Conservation (phyloP, 2,329 filamentous ascomycete species). For the Penicillium sclerotigenum region DNA sequence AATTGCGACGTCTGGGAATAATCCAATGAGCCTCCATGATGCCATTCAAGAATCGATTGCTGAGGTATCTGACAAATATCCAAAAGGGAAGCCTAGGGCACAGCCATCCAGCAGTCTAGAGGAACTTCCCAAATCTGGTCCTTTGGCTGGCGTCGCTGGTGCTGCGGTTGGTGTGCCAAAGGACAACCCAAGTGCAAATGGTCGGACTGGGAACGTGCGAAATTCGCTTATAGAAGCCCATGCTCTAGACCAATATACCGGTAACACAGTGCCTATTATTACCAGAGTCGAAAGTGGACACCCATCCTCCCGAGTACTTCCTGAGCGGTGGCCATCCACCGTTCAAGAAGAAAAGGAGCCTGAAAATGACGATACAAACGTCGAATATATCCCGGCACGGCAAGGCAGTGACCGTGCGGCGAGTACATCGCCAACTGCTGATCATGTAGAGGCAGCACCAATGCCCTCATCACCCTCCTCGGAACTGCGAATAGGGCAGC, state of each 20-base stretch:
- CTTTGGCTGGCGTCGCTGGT: constrained; percentile 29
- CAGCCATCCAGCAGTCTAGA: constrained; percentile 25
- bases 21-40: constrained; percentile 12
- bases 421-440: constrained; percentile 9
- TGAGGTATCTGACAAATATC: constrained; percentile 27
- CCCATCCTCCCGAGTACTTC: constrained; percentile 12
- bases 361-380: not conserved
- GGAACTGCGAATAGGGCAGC: constrained; percentile 12
- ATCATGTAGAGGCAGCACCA: constrained; percentile 19
- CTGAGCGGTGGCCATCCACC: constrained; percentile 12
- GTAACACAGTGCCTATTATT: not conserved
- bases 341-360: constrained; percentile 14
- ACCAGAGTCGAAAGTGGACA: constrained; percentile 3
- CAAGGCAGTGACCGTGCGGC: constrained; percentile 2
- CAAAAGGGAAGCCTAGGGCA: constrained; percentile 24
- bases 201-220: constrained; percentile 7
- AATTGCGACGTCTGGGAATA: constrained; percentile 20
- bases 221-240: not conserved
- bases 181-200: constrained; percentile 7
- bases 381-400: not conserved
- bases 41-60: constrained; percentile 25
- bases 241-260: not conserved
- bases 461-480: constrained; percentile 16
- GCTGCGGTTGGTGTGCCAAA: constrained; percentile 27
- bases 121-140: constrained; percentile 28